Conservation (phyloP, 345 rosid genomes). For the Acer saccharum region DNA sequence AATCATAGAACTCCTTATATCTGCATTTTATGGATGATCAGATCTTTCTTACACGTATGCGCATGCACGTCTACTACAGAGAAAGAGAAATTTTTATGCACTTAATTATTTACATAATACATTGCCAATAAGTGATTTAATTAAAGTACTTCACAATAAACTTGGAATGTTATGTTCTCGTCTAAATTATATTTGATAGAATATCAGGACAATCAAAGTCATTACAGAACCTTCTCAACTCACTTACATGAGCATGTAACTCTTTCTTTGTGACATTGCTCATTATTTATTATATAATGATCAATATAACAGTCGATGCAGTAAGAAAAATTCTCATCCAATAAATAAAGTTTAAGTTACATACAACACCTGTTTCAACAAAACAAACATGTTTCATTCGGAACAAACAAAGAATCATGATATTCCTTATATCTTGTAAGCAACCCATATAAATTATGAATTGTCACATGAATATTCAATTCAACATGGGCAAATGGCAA, state of each 20-base stretch:
- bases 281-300: background rate
- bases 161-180: background rate
- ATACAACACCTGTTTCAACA: background rate
- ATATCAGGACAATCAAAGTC: background rate
- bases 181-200: background rate
- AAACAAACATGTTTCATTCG: background rate
- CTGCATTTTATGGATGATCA: constrained; percentile 17
- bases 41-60: background rate
- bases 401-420: background rate
- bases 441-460: constrained; percentile 1
- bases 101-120: background rate
- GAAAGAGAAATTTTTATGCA: background rate
- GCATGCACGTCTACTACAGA: background rate
- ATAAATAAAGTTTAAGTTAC: background rate
- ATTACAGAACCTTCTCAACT: background rate
- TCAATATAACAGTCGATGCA: background rate
- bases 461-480: constrained; percentile 8
- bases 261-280: background rate
- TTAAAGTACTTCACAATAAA: background rate
- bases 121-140: background rate
- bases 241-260: background rate
- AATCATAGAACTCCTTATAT: background rate
- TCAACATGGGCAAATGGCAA: background rate
- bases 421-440: constrained; percentile 1
- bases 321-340: background rate